A percentile compares a stretch with the other conserved stretches of the same genome.
Evolutionary conservation across 2,329 filamentous ascomycete species (phyloP).

Genomic region (Colletotrichum sp.): DNA sequence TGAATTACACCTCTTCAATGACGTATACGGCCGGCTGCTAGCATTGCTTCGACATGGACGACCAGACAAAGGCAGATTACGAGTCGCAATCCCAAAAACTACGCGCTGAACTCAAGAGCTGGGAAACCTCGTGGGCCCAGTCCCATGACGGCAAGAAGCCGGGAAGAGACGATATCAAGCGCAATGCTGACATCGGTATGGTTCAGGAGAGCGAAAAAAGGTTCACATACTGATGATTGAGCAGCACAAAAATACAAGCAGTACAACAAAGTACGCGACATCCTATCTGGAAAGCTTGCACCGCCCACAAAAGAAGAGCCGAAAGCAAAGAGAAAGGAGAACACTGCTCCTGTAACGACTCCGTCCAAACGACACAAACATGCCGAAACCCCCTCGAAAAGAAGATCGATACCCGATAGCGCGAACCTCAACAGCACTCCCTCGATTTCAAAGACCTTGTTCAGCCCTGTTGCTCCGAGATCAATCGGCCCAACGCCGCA

Average conservation of each 20-base stretch:
- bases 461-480: slow-evolving; percentile 63
- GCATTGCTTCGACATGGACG: slow-evolving; percentile 46
- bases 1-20: neutral
- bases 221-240: neutral
- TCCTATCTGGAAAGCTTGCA: slow-evolving; percentile 58
- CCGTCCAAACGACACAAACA: slow-evolving; percentile 57
- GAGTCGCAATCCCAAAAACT: slow-evolving; percentile 59
- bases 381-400: slow-evolving; percentile 52
- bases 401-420: slow-evolving; percentile 36
- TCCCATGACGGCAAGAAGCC: slow-evolving; percentile 72
- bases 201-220: neutral
- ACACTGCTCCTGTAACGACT: slow-evolving; percentile 43
- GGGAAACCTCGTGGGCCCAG: slow-evolving; percentile 72
- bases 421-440: slow-evolving; percentile 55
- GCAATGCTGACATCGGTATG: slow-evolving; percentile 72
- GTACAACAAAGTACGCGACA: slow-evolving; percentile 70
- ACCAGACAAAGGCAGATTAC: slow-evolving; percentile 45
- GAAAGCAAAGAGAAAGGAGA: slow-evolving; percentile 41
- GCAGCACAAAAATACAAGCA: slow-evolving; percentile 77
- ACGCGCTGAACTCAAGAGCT: slow-evolving; percentile 74
- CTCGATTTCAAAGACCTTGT: slow-evolving; percentile 61
- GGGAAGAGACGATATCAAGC: slow-evolving; percentile 76
- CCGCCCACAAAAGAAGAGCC: slow-evolving; percentile 43
- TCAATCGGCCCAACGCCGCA: slow-evolving; percentile 81
- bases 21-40: neutral